Evolutionary conservation across 352 stramenopile species (phyloP), one percentile per base, ranked within the genome.

Genomic region (Phytophthora sp.): DNA sequence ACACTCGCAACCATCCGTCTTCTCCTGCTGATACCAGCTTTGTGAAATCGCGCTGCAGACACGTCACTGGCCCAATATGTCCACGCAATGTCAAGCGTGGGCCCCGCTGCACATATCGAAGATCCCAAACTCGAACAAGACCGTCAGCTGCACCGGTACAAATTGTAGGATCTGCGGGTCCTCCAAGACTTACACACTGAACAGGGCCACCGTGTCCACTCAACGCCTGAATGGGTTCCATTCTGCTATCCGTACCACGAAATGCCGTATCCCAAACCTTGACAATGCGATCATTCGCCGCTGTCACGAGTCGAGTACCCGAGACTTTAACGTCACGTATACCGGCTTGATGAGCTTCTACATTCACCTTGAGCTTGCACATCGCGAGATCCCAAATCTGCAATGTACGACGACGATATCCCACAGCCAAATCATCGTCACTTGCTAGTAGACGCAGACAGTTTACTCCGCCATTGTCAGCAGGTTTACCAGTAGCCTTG

Each of bases 231-330:
- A 77, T 72, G 44, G 76, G 84, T 35, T 80, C 67, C 27, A 76
- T 12, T 11, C 29, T 52, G 66, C 72, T 42, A 57, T 57, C 61
- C 39, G n/a, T 33, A 12, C 57, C 60, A 36, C 85, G 83, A 67
- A 93, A 93, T 42, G 80, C 47, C 0, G 80, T 84, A 60, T 95
- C 87, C 87, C 87, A 93, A 41, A 95, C 79, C 46, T 93, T 93
- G 2, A 84, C 82, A 5, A 82, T 78, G 18, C 87, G 83, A 57
- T 95, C 87, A 54, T 90, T 93, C 15, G 70, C 73, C 4, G 87
- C 83, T 12, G 85, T 92, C 54, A 93, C 84, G 26, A 95, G 66
- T 8, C 84, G 74, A 7, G 89, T 79, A 20, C 83, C 87, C 0
- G 85, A 90, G 56, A 91, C 73, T 60, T 95, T 83, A 7, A 95